Evolutionary conservation across 1,284 basidiomycete genomes (phyloP), one percentile per base, ranked within the genome.

Genomic region (Apiotrichum laibachii): DNA sequence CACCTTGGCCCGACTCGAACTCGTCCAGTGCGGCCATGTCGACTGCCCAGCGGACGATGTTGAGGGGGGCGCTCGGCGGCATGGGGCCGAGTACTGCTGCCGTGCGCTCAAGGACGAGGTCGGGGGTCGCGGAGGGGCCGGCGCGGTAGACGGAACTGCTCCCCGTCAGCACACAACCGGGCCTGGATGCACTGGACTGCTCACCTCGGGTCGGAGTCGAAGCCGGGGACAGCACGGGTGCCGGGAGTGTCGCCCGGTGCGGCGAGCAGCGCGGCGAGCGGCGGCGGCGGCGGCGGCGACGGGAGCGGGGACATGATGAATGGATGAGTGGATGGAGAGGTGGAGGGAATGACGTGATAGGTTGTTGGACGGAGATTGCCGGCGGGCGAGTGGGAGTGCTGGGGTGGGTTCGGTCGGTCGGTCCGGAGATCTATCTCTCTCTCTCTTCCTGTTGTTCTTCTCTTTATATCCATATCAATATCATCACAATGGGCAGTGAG

Each of bases 21-120:
- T 63, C 57, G 12, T 64, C 62, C 22, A 51, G 50, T 21, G 68
- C 40, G 26, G 67, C 65, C 13, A 63, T 46, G 3, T 63, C 44
- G 7, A 49, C 47, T 16, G 34, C 47, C 33, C 34, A 49, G 8
- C n/a, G 33, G 0, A 70, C 67, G 18, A 70, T 58, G 56, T 71
- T 71, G 1, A 76, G 35, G 7, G 72, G 68, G 7, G 67, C 57
- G 12, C 66, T 71, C 2, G 72, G 62, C 3, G 73, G 73, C 2
- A 72, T 59, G 0, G 68, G 66, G 37, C 73, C 73, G 18, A 72
- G 52, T 15, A 76, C n/a, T 16, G 56, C 46, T 13, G 21, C 22
- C 34, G 22, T 33, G 62, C 59, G 34, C 60, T 63, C 2, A 50
- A 59, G 34, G 43, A 44, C 59, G 64, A 13, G 68, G 51, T 18